Percentiles rank a stretch among this genome's conserved stretches.
Conservation (phyloP, 1,139 yeast species). For the Kodamaea ohmeri region DNA sequence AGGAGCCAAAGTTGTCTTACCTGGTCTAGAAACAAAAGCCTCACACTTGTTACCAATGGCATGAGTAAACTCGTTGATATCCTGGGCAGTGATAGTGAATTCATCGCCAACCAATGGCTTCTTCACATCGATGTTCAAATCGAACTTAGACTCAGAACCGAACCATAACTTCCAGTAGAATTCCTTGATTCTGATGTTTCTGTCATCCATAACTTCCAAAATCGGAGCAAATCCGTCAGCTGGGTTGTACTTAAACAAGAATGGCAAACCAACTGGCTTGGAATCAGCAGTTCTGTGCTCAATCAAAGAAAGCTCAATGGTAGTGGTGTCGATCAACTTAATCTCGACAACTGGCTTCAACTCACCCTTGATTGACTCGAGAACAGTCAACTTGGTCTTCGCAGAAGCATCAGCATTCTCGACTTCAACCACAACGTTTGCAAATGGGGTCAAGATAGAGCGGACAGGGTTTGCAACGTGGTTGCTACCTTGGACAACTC, state of each 20-base stretch:
- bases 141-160: conserved; percentile 58
- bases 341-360: conserved; percentile 67
- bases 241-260: conserved; percentile 77
- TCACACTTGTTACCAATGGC: conserved; percentile 97
- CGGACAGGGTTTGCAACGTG: conserved; percentile 78
- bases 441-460: conserved; percentile 74
- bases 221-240: conserved; percentile 94
- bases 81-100: conserved; percentile 68
- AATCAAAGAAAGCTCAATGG: conserved; percentile 70
- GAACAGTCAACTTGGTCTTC: conserved; percentile 61
- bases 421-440: conserved; percentile 64
- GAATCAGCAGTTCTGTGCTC: conserved; percentile 87
- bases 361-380: conserved; percentile 72
- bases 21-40: conserved; percentile 87
- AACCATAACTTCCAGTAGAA: conserved; percentile 99
- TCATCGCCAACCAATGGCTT: conserved; percentile 70
- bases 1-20: conserved; percentile 86
- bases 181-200: conserved; percentile 90
- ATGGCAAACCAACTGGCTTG: conserved; percentile 68
- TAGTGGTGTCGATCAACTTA: conserved; percentile 42
- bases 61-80: conserved; percentile 89
- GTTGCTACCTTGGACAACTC: conserved; percentile 81
- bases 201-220: conserved; percentile 81
- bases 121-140: conserved; percentile 65
- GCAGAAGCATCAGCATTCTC: conserved; percentile 46